These are phyloP conservation scores for Gautieria morchelliformis DNA, from an alignment of 768 basidiomycete species.

Conservation along the genomic window DNA sequence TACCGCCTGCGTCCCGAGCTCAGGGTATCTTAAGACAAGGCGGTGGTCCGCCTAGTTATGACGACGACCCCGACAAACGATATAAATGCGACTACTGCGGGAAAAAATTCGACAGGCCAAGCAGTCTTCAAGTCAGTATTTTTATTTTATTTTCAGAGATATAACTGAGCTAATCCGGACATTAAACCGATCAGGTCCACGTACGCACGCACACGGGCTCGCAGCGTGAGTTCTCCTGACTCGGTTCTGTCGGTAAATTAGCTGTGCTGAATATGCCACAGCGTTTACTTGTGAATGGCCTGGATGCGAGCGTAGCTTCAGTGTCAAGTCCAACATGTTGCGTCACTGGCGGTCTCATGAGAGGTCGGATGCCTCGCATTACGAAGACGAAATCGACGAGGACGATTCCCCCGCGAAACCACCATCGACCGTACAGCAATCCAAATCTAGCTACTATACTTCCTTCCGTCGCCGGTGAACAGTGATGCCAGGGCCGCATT, in stretches of 20 bases:
- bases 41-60: not conserved
- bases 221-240: not conserved
- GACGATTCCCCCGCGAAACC: not conserved
- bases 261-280: not conserved
- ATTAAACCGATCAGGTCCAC: not conserved
- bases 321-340: not conserved
- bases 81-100: constrained; percentile 7
- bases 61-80: not conserved
- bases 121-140: constrained; percentile 1
- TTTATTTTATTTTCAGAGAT: not conserved
- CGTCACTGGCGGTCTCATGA: constrained; percentile 1
- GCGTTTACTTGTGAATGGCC: constrained; percentile 1
- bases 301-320: constrained; percentile 1
- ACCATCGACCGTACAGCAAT: not conserved
- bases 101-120: constrained; percentile 4
- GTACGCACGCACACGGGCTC: constrained; percentile 1
- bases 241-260: not conserved
- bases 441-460: not conserved
- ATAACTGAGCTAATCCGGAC: not conserved
- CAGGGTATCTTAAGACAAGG: not conserved
- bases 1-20: not conserved
- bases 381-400: not conserved
- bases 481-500: not conserved
- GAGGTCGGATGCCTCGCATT: not conserved
- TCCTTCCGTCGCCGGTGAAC: not conserved